phyloP scores from a whole-genome alignment of 305 asterid species.

The Fraxinus velutina region DNA sequence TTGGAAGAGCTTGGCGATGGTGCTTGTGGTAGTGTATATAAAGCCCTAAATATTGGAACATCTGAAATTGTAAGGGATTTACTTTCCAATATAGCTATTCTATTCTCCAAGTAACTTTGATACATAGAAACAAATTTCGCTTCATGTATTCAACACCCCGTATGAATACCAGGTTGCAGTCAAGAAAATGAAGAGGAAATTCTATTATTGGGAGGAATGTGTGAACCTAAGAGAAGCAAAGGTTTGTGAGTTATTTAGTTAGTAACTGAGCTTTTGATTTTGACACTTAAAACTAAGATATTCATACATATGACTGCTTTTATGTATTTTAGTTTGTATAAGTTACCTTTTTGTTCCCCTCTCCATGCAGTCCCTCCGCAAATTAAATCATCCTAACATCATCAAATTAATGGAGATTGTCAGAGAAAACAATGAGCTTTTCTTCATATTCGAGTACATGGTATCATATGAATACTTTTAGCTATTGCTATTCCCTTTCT shows the following conservation, averaged over 20 bases:
- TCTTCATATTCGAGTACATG: constrained; percentile 94
- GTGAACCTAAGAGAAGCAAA: constrained; percentile 82
- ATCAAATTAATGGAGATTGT: constrained; percentile 93
- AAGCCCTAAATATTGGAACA: constrained; percentile 71
- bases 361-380: constrained; percentile 72
- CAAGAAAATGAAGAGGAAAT: constrained; percentile 91
- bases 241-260: constrained; percentile 40
- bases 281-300: constrained; percentile 6
- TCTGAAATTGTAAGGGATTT: constrained; percentile 67
- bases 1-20: constrained; percentile 93
- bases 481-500: neutral
- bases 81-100: constrained; percentile 4
- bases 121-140: neutral
- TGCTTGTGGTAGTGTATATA: constrained; percentile 83
- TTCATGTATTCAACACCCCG: constrained; percentile 17
- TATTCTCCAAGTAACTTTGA: constrained; percentile 7
- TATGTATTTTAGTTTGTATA: neutral
- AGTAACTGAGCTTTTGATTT: constrained; percentile 8
- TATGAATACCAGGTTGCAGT: constrained; percentile 74
- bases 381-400: constrained; percentile 76
- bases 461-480: constrained; percentile 35
- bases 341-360: constrained; percentile 17
- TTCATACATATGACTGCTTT: neutral
- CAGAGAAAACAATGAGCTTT: constrained; percentile 81
- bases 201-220: constrained; percentile 85